These are phyloP conservation scores for Fusarium goolgardi DNA, from an alignment of 2,329 filamentous ascomycete species.

Conservation along the genomic window DNA sequence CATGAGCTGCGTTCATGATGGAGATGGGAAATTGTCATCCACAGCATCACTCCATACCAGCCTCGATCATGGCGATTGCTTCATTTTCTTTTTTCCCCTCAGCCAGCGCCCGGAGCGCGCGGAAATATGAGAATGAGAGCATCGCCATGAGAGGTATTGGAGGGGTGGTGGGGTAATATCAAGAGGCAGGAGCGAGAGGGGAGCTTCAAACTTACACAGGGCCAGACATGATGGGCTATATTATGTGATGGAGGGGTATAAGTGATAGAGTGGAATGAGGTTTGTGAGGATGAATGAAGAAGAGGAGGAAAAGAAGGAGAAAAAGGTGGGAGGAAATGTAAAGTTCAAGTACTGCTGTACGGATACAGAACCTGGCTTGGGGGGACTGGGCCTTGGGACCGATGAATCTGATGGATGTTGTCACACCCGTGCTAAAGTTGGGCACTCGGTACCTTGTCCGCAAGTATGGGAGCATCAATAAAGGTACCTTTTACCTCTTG, in stretches of 20 bases:
- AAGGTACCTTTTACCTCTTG: neutral
- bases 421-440: constrained; percentile 41
- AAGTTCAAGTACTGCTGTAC: constrained; percentile 34
- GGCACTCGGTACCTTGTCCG: constrained; percentile 39
- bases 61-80: constrained; percentile 32
- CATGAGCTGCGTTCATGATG: constrained; percentile 53
- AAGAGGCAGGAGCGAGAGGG: constrained; percentile 42
- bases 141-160: constrained; percentile 43
- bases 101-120: constrained; percentile 45
- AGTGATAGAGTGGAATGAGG: constrained; percentile 17
- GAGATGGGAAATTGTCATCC: constrained; percentile 1
- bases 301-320: constrained; percentile 36
- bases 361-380: constrained; percentile 42
- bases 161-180: constrained; percentile 56
- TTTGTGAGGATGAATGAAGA: constrained; percentile 34
- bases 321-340: constrained; percentile 33
- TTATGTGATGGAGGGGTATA: constrained; percentile 33
- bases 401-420: constrained; percentile 29
- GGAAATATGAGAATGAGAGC: constrained; percentile 52
- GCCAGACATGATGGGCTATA: constrained; percentile 68
- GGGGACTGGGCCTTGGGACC: neutral
- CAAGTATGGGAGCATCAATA: constrained; percentile 4
- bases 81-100: constrained; percentile 19
- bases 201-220: constrained; percentile 69
- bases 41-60: constrained; percentile 14